phyloP scores from a whole-genome alignment of 495 filamentous ascomycete genomes.

The Talaromyces borbonicus region DNA sequence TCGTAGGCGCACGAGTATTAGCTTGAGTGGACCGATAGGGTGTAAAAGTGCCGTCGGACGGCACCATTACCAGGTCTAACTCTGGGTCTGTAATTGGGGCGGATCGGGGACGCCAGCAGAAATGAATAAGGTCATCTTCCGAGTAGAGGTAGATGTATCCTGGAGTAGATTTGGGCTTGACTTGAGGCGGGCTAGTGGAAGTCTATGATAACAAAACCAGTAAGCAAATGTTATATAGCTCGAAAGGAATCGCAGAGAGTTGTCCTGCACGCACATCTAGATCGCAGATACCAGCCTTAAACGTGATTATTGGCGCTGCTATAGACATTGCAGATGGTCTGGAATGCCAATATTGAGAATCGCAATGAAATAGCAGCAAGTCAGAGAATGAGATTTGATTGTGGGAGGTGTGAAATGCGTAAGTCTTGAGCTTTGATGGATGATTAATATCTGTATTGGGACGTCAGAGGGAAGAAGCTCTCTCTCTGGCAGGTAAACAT shows the following conservation, averaged over 20 bases:
- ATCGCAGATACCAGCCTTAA: slow-evolving; percentile 92
- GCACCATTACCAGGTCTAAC: slow-evolving; percentile 80
- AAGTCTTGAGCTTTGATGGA: not conserved
- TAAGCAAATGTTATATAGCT: slow-evolving; percentile 9
- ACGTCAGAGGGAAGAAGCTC: slow-evolving; percentile 2
- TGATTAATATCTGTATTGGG: not conserved
- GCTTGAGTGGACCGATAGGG: slow-evolving; percentile 54
- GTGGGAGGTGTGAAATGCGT: not conserved
- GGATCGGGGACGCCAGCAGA: slow-evolving; percentile 81
- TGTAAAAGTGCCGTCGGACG: slow-evolving; percentile 75
- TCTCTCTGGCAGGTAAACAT: not conserved
- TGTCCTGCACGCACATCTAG: slow-evolving; percentile 55
- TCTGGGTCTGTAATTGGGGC: slow-evolving; percentile 57
- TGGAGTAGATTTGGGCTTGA: slow-evolving; percentile 57
- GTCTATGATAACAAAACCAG: slow-evolving; percentile 32
- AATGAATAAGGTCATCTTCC: slow-evolving; percentile 91
- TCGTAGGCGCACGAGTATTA: slow-evolving; percentile 54
- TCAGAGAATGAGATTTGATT: not conserved
- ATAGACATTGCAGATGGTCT: slow-evolving; percentile 53
- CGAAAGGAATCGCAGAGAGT: slow-evolving; percentile 1
- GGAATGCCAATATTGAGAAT: slow-evolving; percentile 6
- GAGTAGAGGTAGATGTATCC: slow-evolving; percentile 91
- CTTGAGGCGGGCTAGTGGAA: slow-evolving; percentile 49
- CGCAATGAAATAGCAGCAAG: slow-evolving; percentile 10
- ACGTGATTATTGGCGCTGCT: slow-evolving; percentile 71